Evolutionary conservation across 192 early-diverging fungal species (phyloP).

Genomic region (Podila epigama): DNA sequence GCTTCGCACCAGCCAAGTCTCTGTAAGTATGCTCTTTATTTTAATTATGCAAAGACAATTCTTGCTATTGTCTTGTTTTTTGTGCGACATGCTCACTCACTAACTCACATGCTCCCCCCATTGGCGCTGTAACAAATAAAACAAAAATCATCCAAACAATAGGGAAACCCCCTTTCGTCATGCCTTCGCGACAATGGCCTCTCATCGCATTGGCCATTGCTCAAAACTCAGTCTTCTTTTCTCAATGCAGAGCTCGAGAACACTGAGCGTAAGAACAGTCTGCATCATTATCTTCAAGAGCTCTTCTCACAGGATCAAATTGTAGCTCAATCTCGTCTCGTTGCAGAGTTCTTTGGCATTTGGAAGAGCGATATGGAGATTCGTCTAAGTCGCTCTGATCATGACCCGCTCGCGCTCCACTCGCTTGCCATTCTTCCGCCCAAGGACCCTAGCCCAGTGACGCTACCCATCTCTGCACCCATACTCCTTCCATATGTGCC

Average conservation of each 20-base stretch:
- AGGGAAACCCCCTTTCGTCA: background rate
- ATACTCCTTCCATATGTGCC: background rate
- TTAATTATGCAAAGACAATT: background rate
- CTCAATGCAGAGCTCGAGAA: background rate
- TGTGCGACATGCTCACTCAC: background rate
- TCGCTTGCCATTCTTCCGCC: background rate
- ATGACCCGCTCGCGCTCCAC: constrained; percentile 10
- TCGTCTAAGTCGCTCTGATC: constrained; percentile 5
- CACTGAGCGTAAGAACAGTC: background rate
- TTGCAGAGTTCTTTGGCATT: constrained; percentile 24
- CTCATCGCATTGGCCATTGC: background rate
- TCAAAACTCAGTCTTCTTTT: background rate
- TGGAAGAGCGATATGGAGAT: constrained; percentile 27
- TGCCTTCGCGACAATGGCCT: background rate
- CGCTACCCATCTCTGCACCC: background rate
- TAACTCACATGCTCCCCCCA: background rate
- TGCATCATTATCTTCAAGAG: background rate
- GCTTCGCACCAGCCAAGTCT: background rate
- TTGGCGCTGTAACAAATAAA: background rate
- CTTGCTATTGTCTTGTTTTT: background rate
- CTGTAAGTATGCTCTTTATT: background rate
- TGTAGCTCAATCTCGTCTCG: constrained; percentile 6
- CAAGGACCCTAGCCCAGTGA: background rate
- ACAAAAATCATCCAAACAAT: no score
- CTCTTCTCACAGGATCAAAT: background rate